A percentile compares a stretch with the other conserved stretches of the same genome.
Conservation (phyloP, 2,329 filamentous ascomycete genomes). For the Phialemoniopsis sp. region DNA sequence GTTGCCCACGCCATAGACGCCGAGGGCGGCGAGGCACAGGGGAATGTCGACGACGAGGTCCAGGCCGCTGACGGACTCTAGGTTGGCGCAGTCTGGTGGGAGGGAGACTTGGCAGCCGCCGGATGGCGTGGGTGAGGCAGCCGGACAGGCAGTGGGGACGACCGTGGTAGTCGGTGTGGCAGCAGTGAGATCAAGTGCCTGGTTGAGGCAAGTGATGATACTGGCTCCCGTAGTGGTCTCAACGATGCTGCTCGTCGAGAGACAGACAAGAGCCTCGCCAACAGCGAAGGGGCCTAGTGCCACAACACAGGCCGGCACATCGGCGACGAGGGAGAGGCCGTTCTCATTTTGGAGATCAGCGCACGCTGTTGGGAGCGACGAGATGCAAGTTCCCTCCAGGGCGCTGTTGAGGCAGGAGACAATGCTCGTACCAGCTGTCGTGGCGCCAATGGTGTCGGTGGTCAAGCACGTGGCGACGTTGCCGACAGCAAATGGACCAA, state of each 20-base stretch:
- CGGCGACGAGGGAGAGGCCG: not conserved
- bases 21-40: slow-evolving; percentile 18
- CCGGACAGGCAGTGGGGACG: not conserved
- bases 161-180: not conserved
- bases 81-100: slow-evolving; percentile 1
- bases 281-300: slow-evolving; percentile 2
- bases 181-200: slow-evolving; percentile 1
- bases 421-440: slow-evolving; percentile 2
- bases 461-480: slow-evolving; percentile 3
- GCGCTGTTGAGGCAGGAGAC: slow-evolving; percentile 6
- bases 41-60: slow-evolving; percentile 16
- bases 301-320: not conserved
- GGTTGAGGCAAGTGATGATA: not conserved
- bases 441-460: slow-evolving; percentile 1
- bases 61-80: slow-evolving; percentile 1
- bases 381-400: not conserved
- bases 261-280: not conserved
- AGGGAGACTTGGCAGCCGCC: slow-evolving; percentile 2
- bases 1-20: slow-evolving; percentile 16
- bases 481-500: slow-evolving; percentile 11
- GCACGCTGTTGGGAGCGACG: not conserved
- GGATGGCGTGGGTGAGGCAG: not conserved
- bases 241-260: not conserved
- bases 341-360: not conserved
- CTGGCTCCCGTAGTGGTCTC: not conserved